phyloP scores from a whole-genome alignment of 108 stramenopile genomes.

The Nitzschia palea region DNA sequence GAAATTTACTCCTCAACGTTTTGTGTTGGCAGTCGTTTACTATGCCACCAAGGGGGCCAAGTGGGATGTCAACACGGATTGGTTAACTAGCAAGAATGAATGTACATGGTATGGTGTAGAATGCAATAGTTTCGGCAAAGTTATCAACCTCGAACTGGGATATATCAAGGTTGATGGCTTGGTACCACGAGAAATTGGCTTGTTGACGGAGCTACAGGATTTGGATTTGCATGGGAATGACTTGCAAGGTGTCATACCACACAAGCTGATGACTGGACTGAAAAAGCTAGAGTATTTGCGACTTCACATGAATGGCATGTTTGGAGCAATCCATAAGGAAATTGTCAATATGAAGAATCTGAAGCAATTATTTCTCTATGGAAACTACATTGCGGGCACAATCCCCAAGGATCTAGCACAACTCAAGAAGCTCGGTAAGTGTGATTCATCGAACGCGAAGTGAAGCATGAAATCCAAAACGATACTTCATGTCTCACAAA shows the following conservation, averaged over 20 bases:
- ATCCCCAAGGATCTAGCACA: slow-evolving; percentile 48
- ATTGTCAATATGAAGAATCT: slow-evolving; percentile 45
- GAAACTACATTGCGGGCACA: slow-evolving; percentile 56
- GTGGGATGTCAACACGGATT: slow-evolving; percentile 43
- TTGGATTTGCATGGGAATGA: slow-evolving; percentile 66
- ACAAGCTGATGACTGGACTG: slow-evolving; percentile 32
- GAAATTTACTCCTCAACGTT: slow-evolving; percentile 37
- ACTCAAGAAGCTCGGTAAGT: slow-evolving; percentile 42
- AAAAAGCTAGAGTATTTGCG: slow-evolving; percentile 45
- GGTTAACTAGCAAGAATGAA: slow-evolving; percentile 51
- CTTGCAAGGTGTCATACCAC: slow-evolving; percentile 52
- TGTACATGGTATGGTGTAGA: slow-evolving; percentile 62
- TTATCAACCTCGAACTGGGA: slow-evolving; percentile 47
- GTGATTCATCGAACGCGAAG: background rate
- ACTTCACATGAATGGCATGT: slow-evolving; percentile 69
- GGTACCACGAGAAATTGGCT: slow-evolving; percentile 50
- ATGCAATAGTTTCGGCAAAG: slow-evolving; percentile 33
- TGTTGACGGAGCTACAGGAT: slow-evolving; percentile 44
- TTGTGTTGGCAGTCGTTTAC: slow-evolving; percentile 48
- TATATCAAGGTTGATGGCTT: slow-evolving; percentile 54
- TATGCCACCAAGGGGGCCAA: slow-evolving; percentile 45
- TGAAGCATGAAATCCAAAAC: background rate
- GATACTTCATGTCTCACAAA: background rate
- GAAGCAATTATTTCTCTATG: slow-evolving; percentile 47
- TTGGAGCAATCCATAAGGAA: slow-evolving; percentile 52